Base-by-base conservation (phyloP, 352 stramenopile species). In the Phytophthora fragariae region DNA sequence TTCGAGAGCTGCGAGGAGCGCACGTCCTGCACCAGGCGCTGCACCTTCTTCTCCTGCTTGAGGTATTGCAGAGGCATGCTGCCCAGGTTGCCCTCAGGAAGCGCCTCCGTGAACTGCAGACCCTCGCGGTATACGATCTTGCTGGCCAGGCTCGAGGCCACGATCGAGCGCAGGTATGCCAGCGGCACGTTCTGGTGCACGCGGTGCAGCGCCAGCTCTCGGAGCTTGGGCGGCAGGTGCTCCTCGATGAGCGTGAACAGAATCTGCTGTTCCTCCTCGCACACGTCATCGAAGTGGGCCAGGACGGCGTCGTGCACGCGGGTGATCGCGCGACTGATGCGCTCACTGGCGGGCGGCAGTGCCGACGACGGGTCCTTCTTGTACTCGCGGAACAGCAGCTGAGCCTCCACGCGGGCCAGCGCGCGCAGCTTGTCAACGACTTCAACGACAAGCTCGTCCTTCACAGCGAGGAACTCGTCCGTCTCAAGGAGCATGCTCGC, bases 41-140 rank as follows among this genome's bases (percentile, higher is more conserved):
- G 80, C 35, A 99, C 83, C 75, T 98, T 95, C 76, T 98, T 97
- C 84, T 99, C 94, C 69, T 98, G 94, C 76, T 98, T 94, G 60
- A 99, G 84, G 80, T 99, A 99, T 64, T 93, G 81, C 37, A 99
- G 74, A 17, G 95, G 93, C 65, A 98, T 90, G 67, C 89, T 86
- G 41, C 90, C 95, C 37, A 99, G 71, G 72, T 97, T 98, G 67
- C 91, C 86, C 39, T 92, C 83, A 37, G 96, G 94, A 19, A 98
- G 82, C n/a, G 92, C 85, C 66, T 98, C 91, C 11, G 98, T 97
- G 82, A 99, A 99, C 73, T 98, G 94, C 39, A 97, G 71, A 33
- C 98, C 98, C 76, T 99, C 98, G 57, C 97, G 97, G 84, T 99
- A 99, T 21, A 99, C 98, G 67, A 99, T 93, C 81, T 99, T 98